Base-by-base conservation (phyloP, 2,329 filamentous ascomycete species). In the Clonostachys chloroleuca region DNA sequence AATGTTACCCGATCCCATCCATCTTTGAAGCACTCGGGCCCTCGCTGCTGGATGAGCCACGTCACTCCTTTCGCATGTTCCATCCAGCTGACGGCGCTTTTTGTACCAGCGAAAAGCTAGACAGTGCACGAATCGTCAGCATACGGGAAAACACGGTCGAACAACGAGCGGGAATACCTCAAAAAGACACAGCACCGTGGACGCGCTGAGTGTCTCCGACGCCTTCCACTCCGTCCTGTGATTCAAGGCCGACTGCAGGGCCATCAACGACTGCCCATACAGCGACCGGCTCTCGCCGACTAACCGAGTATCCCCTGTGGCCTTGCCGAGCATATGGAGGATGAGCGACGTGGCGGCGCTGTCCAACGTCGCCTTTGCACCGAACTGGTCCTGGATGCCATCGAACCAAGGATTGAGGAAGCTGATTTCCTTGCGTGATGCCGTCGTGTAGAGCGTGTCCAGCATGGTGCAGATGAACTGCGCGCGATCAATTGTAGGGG, bases 31-130 rank as follows among this genome's bases (percentile, higher is more conserved):
- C 33, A 40, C 13, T 43, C 12, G 7, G 46, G 46, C 18, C 46
- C 46, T 3, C 46, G 40, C 24, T 40, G 18, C 37, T 47, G 24
- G 18, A 47, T 47, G 30, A 47, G 41, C 40, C 34, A 44, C 5
- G 16, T 34, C 16, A 47, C 14, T 13, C 40, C 46, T 14, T 40
- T 30, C 2, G 46, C 46, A 37, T 47, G 46, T 16, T 43, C 40
- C 46, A 47, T 47, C 46, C 46, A 47, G 41, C 40, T 47, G 8
- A 44, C 16, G 14, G 40, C 46, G 16, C 33, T 34, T 10, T 34
- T 37, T 43, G 46, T 47, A 18, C 46, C 46, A 5, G 46, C 46
- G 35, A 47, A 47, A 4, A 47, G 43, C 46, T 47, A 18, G 16
- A 17, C 42, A 37, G 9, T 6, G 7, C 24, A 30, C 8, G 24